phyloP scores from a whole-genome alignment of 495 filamentous ascomycete genomes.

The Tuber microsphaerosporum region DNA sequence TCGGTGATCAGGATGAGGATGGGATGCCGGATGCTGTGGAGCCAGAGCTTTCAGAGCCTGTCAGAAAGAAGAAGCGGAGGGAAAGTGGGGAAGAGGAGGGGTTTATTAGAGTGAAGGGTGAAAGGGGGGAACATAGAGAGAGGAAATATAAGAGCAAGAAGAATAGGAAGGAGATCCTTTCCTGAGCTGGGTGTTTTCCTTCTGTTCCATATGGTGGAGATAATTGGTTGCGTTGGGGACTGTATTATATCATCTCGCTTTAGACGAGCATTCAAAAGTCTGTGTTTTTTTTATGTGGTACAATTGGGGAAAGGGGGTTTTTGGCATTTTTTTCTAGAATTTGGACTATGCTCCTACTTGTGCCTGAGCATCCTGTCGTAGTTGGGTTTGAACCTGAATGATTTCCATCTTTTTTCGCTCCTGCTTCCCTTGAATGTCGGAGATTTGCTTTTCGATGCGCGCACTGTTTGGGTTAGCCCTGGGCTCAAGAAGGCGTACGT shows the following conservation, averaged over 20 bases:
- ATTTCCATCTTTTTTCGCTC: conserved; percentile 69
- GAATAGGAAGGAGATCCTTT: conserved; percentile 10
- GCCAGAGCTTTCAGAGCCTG: conserved; percentile 14
- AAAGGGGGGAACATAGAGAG: conserved; percentile 10
- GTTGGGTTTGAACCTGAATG: conserved; percentile 32
- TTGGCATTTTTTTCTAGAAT: neutral
- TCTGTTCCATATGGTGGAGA: neutral
- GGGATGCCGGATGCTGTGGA: conserved; percentile 15
- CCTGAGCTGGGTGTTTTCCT: neutral
- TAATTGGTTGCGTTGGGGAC: neutral
- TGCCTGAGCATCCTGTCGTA: conserved; percentile 14
- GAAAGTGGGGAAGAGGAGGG: conserved; percentile 8
- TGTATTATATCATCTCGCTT: neutral
- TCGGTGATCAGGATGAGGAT: conserved; percentile 19
- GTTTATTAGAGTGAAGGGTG: conserved; percentile 12
- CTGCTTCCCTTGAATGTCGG: conserved; percentile 67
- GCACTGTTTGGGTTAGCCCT: conserved; percentile 51
- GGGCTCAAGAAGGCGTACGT: neutral
- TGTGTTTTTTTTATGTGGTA: conserved; percentile 8
- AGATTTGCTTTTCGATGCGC: conserved; percentile 73
- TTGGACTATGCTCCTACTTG: neutral
- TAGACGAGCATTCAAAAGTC: neutral
- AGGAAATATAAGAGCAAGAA: conserved; percentile 30
- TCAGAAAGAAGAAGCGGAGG: conserved; percentile 2
- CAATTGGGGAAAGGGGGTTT: conserved; percentile 8